Evolutionary conservation across 2,329 filamentous ascomycete species (phyloP).

Genomic region (Talaromyces sp.): DNA sequence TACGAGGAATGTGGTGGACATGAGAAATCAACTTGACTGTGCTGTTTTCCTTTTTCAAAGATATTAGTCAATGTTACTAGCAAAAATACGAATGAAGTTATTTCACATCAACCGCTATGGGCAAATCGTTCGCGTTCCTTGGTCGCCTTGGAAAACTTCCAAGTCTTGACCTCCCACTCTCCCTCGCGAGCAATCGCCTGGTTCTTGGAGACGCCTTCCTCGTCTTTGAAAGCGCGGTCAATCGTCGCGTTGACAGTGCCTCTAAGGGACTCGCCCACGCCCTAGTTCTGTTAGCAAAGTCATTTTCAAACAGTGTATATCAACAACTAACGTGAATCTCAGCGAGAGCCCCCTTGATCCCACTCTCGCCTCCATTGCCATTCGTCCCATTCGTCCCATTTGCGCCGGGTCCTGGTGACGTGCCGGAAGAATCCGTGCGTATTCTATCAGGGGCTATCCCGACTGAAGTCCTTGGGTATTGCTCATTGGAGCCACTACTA

Average conservation of each 20-base stretch:
- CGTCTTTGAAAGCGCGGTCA: constrained; percentile 33
- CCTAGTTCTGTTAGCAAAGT: constrained; percentile 19
- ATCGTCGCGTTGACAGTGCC: constrained; percentile 33
- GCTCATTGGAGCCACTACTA: neutral
- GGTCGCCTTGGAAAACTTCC: constrained; percentile 20
- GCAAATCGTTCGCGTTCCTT: constrained; percentile 13
- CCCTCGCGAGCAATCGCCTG: constrained; percentile 31
- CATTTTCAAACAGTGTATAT: neutral
- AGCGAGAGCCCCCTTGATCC: constrained; percentile 24
- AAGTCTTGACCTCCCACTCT: constrained; percentile 27
- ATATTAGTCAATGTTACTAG: neutral
- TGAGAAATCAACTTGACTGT: neutral
- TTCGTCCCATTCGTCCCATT: neutral
- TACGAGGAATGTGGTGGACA: neutral
- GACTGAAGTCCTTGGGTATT: neutral
- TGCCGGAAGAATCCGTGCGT: neutral
- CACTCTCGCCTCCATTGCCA: constrained; percentile 15
- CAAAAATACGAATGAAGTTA: neutral
- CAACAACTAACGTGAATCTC: constrained; percentile 30
- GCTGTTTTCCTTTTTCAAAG: neutral
- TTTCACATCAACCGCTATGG: neutral
- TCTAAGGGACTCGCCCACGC: constrained; percentile 36
- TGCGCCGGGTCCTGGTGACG: neutral
- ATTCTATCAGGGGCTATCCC: neutral
- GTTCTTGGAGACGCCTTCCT: constrained; percentile 32